Evolutionary conservation across 116 monocot genomes (phyloP).

Genomic region (Dioscorea cayenensis): DNA sequence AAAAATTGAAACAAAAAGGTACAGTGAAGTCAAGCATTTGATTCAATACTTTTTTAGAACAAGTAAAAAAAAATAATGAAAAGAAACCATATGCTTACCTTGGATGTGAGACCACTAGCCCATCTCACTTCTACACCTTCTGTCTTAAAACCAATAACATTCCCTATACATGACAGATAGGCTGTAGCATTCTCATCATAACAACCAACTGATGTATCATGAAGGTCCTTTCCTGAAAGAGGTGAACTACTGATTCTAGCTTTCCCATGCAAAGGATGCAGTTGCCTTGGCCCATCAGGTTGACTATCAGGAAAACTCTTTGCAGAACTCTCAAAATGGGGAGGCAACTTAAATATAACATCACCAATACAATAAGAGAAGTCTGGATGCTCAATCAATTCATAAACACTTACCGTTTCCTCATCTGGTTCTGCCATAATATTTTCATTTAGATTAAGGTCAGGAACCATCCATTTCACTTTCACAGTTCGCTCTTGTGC

Average conservation of each 20-base stretch:
- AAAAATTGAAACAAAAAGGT: too few relatives aligned
- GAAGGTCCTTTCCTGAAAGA: background rate
- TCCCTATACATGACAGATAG: slow-evolving; percentile 67
- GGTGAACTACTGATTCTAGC: background rate
- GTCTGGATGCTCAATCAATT: slow-evolving; percentile 81
- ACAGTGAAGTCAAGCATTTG: too few relatives aligned
- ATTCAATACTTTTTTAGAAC: background rate
- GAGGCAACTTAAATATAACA: slow-evolving; percentile 41
- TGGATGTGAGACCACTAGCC: slow-evolving; percentile 72
- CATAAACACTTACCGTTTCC: slow-evolving; percentile 87
- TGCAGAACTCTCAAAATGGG: slow-evolving; percentile 22
- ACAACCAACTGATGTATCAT: background rate
- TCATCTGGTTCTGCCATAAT: slow-evolving; percentile 16
- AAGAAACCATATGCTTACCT: slow-evolving; percentile 33
- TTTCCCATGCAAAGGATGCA: background rate
- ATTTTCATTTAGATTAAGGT: slow-evolving; percentile 2
- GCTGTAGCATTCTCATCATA: slow-evolving; percentile 3
- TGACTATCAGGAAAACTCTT: slow-evolving; percentile 9
- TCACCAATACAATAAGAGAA: slow-evolving; percentile 70
- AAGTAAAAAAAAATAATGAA: background rate
- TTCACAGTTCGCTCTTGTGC: slow-evolving; percentile 56
- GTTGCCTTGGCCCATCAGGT: background rate
- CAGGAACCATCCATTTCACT: slow-evolving; percentile 48
- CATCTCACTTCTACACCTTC: slow-evolving; percentile 73
- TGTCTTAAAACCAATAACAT: slow-evolving; percentile 61